Conservation (phyloP, 768 basidiomycete species). For the Mycena sanguinolenta region DNA sequence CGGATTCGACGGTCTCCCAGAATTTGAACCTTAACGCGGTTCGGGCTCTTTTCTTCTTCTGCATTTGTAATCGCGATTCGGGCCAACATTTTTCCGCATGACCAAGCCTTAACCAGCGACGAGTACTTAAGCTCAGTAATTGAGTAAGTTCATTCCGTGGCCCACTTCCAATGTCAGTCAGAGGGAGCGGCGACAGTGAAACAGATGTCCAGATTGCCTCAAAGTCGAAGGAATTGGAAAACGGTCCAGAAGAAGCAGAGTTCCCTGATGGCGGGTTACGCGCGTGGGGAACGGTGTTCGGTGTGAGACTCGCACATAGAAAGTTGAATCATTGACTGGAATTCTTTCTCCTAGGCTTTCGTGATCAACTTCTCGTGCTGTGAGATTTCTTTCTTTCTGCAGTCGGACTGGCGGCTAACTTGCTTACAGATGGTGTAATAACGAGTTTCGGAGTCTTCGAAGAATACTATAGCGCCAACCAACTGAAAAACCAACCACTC, state of each 20-base stretch:
- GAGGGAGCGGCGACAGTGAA: no score
- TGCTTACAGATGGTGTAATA: constrained; percentile 26
- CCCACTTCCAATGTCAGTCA: no score
- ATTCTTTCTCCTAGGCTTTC: constrained; percentile 26
- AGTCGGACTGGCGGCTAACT: background rate
- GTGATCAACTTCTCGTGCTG: constrained; percentile 39
- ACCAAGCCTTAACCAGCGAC: no score
- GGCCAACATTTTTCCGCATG: no score
- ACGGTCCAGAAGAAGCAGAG: background rate
- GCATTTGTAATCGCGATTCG: no score
- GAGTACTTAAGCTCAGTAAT: no score
- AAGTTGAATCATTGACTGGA: background rate
- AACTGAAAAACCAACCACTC: constrained; percentile 31
- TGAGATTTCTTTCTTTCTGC: constrained; percentile 13
- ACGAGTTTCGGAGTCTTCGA: constrained; percentile 40
- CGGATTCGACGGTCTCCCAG: no score
- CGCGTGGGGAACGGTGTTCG: constrained; percentile 36
- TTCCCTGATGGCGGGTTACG: constrained; percentile 33
- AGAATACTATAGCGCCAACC: constrained; percentile 35
- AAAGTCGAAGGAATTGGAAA: no score
- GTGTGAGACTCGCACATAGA: constrained; percentile 15
- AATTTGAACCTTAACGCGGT: no score
- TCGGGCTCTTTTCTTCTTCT: no score
- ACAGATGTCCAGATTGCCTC: no score
- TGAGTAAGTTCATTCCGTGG: no score